phyloP scores from a whole-genome alignment of 2,329 filamentous ascomycete species.

The Cladosporium sp. region DNA sequence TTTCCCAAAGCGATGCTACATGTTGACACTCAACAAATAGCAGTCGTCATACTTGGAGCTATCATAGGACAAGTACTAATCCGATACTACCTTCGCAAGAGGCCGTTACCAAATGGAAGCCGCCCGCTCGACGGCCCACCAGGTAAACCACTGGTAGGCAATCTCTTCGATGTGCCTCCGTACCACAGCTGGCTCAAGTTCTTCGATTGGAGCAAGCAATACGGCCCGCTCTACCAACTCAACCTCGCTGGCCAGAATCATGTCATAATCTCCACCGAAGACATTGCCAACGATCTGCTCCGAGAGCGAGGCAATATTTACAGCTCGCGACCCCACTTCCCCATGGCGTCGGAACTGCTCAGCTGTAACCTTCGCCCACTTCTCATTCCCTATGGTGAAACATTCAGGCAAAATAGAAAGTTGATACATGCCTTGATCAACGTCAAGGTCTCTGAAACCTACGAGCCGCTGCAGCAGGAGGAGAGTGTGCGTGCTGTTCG shows the following conservation, averaged over 20 bases:
- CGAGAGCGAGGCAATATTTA: slow-evolving; percentile 39
- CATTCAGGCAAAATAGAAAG: slow-evolving; percentile 32
- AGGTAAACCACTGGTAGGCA: slow-evolving; percentile 30
- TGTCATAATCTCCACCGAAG: slow-evolving; percentile 36
- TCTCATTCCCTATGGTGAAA: slow-evolving; percentile 28
- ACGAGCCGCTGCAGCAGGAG: slow-evolving; percentile 30
- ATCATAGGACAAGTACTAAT: no score
- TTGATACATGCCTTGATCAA: slow-evolving; percentile 33
- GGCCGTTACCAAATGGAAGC: background rate
- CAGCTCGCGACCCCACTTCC: slow-evolving; percentile 33
- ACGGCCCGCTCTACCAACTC: slow-evolving; percentile 42
- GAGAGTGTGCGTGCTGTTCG: slow-evolving; percentile 30
- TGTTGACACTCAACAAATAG: no score
- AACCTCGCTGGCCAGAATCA: slow-evolving; percentile 39
- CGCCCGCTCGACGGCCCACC: slow-evolving; percentile 13
- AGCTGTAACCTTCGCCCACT: slow-evolving; percentile 26
- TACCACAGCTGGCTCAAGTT: slow-evolving; percentile 41
- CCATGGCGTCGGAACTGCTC: slow-evolving; percentile 34
- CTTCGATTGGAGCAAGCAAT: slow-evolving; percentile 33
- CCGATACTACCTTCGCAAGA: no score
- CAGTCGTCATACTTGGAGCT: no score
- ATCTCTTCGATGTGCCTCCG: slow-evolving; percentile 33
- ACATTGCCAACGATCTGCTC: slow-evolving; percentile 41
- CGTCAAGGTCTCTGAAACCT: slow-evolving; percentile 26
- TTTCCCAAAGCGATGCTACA: no score